Base-by-base conservation (phyloP, 139 green algal genomes). In the Zygnema circumcarinatum region DNA sequence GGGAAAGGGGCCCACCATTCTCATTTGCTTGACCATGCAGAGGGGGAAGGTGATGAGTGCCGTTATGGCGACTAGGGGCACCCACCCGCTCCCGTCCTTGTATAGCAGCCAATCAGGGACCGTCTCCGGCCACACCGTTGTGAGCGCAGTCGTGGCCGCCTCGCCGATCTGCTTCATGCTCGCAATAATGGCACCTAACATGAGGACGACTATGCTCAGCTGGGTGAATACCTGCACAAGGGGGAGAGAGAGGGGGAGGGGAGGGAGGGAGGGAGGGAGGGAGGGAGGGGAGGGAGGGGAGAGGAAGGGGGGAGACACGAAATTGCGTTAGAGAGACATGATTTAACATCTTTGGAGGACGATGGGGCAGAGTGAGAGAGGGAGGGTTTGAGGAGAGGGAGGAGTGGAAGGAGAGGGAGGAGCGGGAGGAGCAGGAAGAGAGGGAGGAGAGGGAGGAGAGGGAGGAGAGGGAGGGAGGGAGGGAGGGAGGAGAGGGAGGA, bases 11-110 rank as follows among this genome's bases (percentile, higher is more conserved):
- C 52, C 2, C 22, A 86, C 79, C 79, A 7, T 11, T 11, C 79
- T 25, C 31, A 86, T 62, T 67, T 82, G 41, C 38, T 86, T 86
- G 7, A 86, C 40, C 33, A 86, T 62, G 52, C 79, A 86, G 2
- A 86, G 79, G 2, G 79, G 79, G 7, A 80, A 79, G 7, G 76
- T 35, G 2, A 86, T 35, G 2, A 79, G 11, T 29, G 31, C 39
- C 11, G 7, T 81, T 3, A 40, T 25, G 2, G 16, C 2, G 20
- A 40, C 35, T 35, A 86, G 40, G 7, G 72, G 38, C 7, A 86
- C 2, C 25, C 11, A 11, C 31, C 79, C 79, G 2, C 2, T 80
- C 20, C 38, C 79, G 22, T 86, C 79, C n/a, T 39, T 25, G 32
- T 78, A 78, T 53, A 83, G 36, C 7, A 83, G 3, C 76, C 76